Evolutionary conservation across 2,329 filamentous ascomycete genomes (phyloP).

Genomic region (Neospermospora avenae): DNA sequence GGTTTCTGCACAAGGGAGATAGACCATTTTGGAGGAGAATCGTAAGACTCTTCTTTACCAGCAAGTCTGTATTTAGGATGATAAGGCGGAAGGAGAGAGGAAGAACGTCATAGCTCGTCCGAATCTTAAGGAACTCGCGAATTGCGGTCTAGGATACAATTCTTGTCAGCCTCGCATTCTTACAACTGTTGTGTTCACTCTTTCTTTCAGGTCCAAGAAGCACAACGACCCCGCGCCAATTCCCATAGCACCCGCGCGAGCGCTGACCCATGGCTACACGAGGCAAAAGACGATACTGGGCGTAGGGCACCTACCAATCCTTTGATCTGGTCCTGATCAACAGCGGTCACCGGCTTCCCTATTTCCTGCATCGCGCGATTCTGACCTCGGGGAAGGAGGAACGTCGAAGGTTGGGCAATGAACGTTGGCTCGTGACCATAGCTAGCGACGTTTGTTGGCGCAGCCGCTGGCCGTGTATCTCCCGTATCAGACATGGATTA

Average conservation of each 20-base stretch:
- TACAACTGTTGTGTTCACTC: conserved; percentile 2
- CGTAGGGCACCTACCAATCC: conserved; percentile 66
- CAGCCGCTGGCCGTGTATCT: conserved; percentile 30
- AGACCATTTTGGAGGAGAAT: conserved; percentile 94
- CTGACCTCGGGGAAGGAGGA: conserved; percentile 34
- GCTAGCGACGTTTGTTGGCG: conserved; percentile 30
- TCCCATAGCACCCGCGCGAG: not conserved
- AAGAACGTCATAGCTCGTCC: conserved; percentile 96
- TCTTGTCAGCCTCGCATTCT: conserved; percentile 30
- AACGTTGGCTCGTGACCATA: conserved; percentile 33
- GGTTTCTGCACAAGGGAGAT: conserved; percentile 19
- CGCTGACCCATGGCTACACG: not conserved
- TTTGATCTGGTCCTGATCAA: conserved; percentile 75
- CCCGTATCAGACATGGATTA: conserved; percentile 36
- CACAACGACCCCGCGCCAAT: conserved; percentile 1
- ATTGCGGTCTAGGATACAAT: conserved; percentile 67
- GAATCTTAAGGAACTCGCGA: conserved; percentile 91
- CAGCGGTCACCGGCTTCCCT: conserved; percentile 52
- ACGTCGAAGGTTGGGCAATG: conserved; percentile 38
- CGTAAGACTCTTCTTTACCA: conserved; percentile 95
- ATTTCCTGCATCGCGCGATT: conserved; percentile 34
- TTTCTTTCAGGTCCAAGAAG: not conserved
- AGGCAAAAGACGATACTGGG: not conserved
- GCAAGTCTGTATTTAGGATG: conserved; percentile 87
- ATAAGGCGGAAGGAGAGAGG: conserved; percentile 95